phyloP scores from a whole-genome alignment of 2,329 filamentous ascomycete genomes.

The Lasiodiplodia gonubiensis region DNA sequence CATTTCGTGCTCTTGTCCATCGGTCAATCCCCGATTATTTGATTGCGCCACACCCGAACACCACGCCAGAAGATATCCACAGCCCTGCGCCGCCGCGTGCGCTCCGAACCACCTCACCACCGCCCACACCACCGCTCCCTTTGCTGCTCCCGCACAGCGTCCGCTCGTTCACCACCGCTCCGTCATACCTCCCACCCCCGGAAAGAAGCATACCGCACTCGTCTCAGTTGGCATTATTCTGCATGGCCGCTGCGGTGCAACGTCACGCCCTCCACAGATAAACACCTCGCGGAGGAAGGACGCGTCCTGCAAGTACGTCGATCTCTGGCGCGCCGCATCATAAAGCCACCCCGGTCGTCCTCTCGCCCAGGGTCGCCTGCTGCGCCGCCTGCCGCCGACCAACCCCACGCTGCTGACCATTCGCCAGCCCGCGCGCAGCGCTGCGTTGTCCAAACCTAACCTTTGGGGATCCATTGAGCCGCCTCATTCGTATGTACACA shows the following conservation, averaged over 20 bases:
- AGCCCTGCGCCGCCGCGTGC: slow-evolving; percentile 21
- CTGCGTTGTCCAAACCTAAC: slow-evolving; percentile 15
- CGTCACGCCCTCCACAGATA: slow-evolving; percentile 28
- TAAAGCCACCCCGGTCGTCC: background rate
- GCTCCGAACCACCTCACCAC: slow-evolving; percentile 20
- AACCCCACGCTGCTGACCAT: background rate
- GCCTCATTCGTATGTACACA: slow-evolving; percentile 22
- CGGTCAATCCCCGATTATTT: slow-evolving; percentile 28
- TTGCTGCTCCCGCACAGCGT: slow-evolving; percentile 8
- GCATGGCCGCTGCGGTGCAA: slow-evolving; percentile 29
- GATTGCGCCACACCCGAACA: slow-evolving; percentile 29
- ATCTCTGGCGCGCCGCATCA: slow-evolving; percentile 13
- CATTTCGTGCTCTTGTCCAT: slow-evolving; percentile 22
- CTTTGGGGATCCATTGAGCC: slow-evolving; percentile 13
- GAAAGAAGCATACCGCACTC: background rate
- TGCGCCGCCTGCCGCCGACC: background rate
- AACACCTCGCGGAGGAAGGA: slow-evolving; percentile 25
- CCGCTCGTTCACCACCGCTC: slow-evolving; percentile 18
- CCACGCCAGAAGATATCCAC: slow-evolving; percentile 22
- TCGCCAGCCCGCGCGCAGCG: slow-evolving; percentile 8
- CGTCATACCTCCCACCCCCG: slow-evolving; percentile 7
- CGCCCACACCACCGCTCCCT: slow-evolving; percentile 8
- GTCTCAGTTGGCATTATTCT: slow-evolving; percentile 20
- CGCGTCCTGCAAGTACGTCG: slow-evolving; percentile 19
- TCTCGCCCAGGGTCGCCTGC: background rate